Conservation (phyloP, 768 basidiomycete species). For the Hypholoma fasciculare region DNA sequence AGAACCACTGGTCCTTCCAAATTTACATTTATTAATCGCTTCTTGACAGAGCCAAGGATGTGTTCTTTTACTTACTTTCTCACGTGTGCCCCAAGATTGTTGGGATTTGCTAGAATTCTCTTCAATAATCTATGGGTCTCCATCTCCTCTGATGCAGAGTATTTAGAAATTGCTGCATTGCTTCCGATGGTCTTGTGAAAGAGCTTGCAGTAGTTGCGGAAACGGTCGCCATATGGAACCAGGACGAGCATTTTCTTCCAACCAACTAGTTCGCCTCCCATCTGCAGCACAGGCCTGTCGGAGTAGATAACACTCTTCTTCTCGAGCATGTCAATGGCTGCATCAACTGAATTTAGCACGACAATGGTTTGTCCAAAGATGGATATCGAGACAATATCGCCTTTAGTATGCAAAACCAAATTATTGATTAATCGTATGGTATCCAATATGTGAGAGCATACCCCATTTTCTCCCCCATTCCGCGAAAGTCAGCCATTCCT, state of each 20-base stretch:
- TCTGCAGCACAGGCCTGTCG: constrained; percentile 46
- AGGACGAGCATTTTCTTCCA: constrained; percentile 38
- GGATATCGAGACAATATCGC: constrained; percentile 43
- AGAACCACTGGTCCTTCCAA: constrained; percentile 38
- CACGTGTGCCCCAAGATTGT: constrained; percentile 32
- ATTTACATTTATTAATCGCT: not conserved
- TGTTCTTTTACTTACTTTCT: constrained; percentile 30
- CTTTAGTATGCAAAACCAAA: constrained; percentile 19
- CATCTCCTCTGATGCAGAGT: constrained; percentile 36
- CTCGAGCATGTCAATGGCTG: constrained; percentile 50
- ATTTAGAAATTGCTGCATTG: constrained; percentile 33
- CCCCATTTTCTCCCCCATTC: constrained; percentile 49
- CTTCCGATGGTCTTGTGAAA: constrained; percentile 44
- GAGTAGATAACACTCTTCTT: constrained; percentile 55
- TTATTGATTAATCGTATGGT: not conserved
- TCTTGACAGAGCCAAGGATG: too few relatives aligned
- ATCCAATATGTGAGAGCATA: constrained; percentile 9
- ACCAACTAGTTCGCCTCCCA: constrained; percentile 43
- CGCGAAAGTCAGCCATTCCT: constrained; percentile 45
- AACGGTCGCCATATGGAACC: constrained; percentile 37
- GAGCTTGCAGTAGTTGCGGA: constrained; percentile 39
- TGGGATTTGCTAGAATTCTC: constrained; percentile 33
- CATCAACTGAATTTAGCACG: constrained; percentile 40
- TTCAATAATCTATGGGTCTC: constrained; percentile 41
- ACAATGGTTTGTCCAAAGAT: constrained; percentile 47